A percentile compares a stretch with the other conserved stretches of the same genome.
phyloP scores from a whole-genome alignment of 768 basidiomycete genomes.

The Tricholoma sp. region DNA sequence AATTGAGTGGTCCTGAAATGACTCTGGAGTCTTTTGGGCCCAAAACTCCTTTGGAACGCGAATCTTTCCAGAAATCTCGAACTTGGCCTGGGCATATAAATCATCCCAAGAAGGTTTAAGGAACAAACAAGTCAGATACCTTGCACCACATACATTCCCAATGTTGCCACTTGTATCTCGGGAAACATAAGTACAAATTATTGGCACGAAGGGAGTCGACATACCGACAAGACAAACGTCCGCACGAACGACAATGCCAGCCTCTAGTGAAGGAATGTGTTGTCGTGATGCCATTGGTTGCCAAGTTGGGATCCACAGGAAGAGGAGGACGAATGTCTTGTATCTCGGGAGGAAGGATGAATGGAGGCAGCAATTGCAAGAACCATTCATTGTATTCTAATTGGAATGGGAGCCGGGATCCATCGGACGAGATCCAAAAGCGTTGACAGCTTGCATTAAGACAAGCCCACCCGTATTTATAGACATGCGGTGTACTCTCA shows the following conservation, averaged over 20 bases:
- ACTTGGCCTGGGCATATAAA: conserved; percentile 14
- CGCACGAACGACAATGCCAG: conserved; percentile 65
- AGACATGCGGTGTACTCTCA: conserved; percentile 46
- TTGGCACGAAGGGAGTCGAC: conserved; percentile 8
- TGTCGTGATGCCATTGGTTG: conserved; percentile 39
- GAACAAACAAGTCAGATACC: conserved; percentile 26
- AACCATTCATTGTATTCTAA: conserved; percentile 49
- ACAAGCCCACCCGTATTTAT: conserved; percentile 56
- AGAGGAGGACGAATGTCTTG: conserved; percentile 33
- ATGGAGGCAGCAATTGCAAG: conserved; percentile 29
- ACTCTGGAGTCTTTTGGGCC: conserved; percentile 22
- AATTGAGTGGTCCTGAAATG: conserved; percentile 27
- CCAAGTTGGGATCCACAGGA: conserved; percentile 17
- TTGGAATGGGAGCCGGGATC: conserved; percentile 22
- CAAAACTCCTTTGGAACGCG: conserved; percentile 32
- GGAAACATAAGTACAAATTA: not conserved
- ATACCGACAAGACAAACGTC: conserved; percentile 71
- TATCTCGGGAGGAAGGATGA: conserved; percentile 27
- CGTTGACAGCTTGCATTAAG: conserved; percentile 49
- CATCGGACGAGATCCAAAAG: conserved; percentile 45
- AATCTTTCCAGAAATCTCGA: conserved; percentile 20
- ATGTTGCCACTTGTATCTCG: conserved; percentile 67
- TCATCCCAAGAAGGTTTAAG: not conserved
- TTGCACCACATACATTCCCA: conserved; percentile 66
- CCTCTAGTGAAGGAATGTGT: conserved; percentile 57